phyloP scores from a whole-genome alignment of 1,139 yeast genomes.

The Sugiyamaella xylanicola region DNA sequence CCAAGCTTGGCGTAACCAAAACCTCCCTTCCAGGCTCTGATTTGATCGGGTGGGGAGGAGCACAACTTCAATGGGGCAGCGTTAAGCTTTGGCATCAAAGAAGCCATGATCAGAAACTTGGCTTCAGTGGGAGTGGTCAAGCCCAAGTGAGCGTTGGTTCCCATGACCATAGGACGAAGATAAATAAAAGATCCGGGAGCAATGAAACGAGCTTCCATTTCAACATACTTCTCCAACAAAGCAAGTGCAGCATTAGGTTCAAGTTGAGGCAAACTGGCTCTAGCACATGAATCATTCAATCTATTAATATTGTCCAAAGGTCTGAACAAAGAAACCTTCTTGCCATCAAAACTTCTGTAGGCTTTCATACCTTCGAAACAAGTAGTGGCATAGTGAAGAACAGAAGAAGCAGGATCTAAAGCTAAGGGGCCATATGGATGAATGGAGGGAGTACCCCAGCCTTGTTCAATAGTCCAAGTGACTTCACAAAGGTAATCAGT shows the following conservation, averaged over 20 bases:
- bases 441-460: conserved; percentile 48
- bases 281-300: conserved; percentile 46
- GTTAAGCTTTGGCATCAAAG: conserved; percentile 40
- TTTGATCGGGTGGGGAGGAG: conserved; percentile 42
- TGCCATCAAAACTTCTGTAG: conserved; percentile 39
- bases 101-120: conserved; percentile 45
- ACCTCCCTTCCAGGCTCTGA: conserved; percentile 54
- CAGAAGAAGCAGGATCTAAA: conserved; percentile 40
- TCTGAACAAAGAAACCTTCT: conserved; percentile 46
- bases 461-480: conserved; percentile 44
- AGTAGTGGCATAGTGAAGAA: conserved; percentile 41
- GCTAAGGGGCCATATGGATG: conserved; percentile 46
- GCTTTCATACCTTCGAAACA: conserved; percentile 45
- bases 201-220: conserved; percentile 42
- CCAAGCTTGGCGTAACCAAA: conserved; percentile 51
- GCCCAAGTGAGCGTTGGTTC: conserved; percentile 45
- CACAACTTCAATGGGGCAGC: conserved; percentile 45
- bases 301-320: conserved; percentile 48
- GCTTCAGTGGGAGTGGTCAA: conserved; percentile 46
- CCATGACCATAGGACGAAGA: conserved; percentile 41
- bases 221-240: conserved; percentile 44
- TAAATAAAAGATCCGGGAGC: conserved; percentile 40
- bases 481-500: conserved; percentile 51
- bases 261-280: conserved; percentile 47
- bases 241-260: conserved; percentile 46